Percentiles rank a stretch among this genome's conserved stretches.
Evolutionary conservation across 2,329 filamentous ascomycete species (phyloP).

Genomic region (Rhynchosporium secalis): DNA sequence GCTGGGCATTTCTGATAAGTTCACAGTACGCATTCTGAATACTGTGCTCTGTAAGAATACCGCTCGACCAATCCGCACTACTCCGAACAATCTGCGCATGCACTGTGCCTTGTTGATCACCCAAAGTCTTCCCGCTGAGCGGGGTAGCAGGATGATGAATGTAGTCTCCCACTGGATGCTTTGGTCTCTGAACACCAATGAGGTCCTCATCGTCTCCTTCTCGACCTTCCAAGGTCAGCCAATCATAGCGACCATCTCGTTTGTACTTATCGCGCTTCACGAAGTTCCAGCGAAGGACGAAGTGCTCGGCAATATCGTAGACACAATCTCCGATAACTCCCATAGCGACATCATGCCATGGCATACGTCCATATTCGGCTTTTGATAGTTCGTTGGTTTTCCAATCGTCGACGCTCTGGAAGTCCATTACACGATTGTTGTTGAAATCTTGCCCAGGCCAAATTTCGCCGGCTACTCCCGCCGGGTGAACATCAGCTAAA

Average conservation of each 20-base stretch:
- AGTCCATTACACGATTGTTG: constrained; percentile 96
- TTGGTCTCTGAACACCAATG: constrained; percentile 82
- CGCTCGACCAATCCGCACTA: constrained; percentile 90
- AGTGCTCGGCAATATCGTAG: constrained; percentile 94
- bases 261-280: constrained; percentile 98
- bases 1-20: constrained; percentile 81
- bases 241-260: constrained; percentile 78
- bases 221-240: constrained; percentile 77
- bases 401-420: constrained; percentile 88
- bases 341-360: constrained; percentile 97
- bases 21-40: constrained; percentile 88
- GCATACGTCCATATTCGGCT: constrained; percentile 90
- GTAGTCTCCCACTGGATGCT: constrained; percentile 87
- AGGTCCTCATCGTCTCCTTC: constrained; percentile 80
- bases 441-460: constrained; percentile 98
- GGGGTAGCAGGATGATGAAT: constrained; percentile 75
- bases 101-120: constrained; percentile 68
- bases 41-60: constrained; percentile 79
- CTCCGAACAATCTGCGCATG: constrained; percentile 86
- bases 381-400: constrained; percentile 91
- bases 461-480: constrained; percentile 76
- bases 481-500: constrained; percentile 83
- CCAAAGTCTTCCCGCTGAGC: constrained; percentile 62
- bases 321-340: constrained; percentile 85
- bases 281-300: constrained; percentile 94